A percentile compares a stretch with the other conserved stretches of the same genome.
phyloP scores from a whole-genome alignment of 2,329 filamentous ascomycete species.

The Fusarium brachygibbosum region DNA sequence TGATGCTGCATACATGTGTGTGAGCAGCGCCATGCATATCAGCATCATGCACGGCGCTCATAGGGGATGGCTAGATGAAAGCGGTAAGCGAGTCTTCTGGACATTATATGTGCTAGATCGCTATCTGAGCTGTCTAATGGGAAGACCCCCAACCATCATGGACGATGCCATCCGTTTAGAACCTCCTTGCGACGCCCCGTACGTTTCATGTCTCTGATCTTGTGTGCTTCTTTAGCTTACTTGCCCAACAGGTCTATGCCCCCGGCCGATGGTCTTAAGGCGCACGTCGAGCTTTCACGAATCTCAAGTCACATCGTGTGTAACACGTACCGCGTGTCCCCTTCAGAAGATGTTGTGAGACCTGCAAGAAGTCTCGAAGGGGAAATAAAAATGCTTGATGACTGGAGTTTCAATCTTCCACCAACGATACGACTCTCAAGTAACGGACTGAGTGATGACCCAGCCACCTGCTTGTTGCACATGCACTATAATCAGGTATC shows the following conservation, averaged over 20 bases:
- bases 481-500: constrained; percentile 62
- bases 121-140: constrained; percentile 64
- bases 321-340: constrained; percentile 60
- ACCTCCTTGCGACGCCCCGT: constrained; percentile 58
- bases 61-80: constrained; percentile 59
- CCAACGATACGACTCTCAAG: constrained; percentile 55
- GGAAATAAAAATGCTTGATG: constrained; percentile 58
- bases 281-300: constrained; percentile 61
- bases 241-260: constrained; percentile 56
- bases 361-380: constrained; percentile 55
- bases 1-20: constrained; percentile 63
- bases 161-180: constrained; percentile 63
- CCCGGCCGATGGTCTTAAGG: constrained; percentile 59
- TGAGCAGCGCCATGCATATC: constrained; percentile 63
- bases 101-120: constrained; percentile 66
- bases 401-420: constrained; percentile 58
- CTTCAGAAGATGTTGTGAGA: constrained; percentile 46
- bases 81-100: constrained; percentile 64
- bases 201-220: constrained; percentile 44
- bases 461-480: constrained; percentile 61
- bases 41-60: constrained; percentile 64
- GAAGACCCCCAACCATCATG: constrained; percentile 61
- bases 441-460: constrained; percentile 55
- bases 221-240: background rate
- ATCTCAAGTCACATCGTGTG: constrained; percentile 64